Percentiles rank a stretch among this genome's conserved stretches.
These are phyloP conservation scores for Scopulariopsis brevicaulis DNA, from an alignment of 2,329 filamentous ascomycete genomes.

Conservation along the genomic window DNA sequence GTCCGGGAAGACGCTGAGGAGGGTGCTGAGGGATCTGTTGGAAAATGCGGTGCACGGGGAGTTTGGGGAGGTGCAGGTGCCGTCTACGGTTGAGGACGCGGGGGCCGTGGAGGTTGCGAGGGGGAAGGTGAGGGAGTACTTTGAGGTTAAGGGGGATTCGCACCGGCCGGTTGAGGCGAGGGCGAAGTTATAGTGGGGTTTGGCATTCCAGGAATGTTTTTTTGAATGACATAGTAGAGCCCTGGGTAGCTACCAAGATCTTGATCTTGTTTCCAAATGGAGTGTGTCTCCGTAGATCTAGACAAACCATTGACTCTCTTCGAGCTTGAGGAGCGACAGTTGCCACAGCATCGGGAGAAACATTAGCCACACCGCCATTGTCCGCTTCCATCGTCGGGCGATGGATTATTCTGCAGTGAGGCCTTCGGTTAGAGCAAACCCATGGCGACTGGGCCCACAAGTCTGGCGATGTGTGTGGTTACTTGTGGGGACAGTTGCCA, in stretches of 20 bases:
- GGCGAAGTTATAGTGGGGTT: slow-evolving; percentile 32
- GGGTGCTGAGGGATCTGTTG: slow-evolving; percentile 71
- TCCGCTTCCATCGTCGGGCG: no score
- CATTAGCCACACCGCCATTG: no score
- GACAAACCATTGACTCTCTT: no score
- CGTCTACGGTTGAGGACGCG: slow-evolving; percentile 76
- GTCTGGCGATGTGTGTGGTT: background rate
- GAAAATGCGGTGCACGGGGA: slow-evolving; percentile 71
- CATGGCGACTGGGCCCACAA: no score
- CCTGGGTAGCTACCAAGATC: no score
- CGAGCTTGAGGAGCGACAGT: no score
- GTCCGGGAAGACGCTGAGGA: slow-evolving; percentile 79
- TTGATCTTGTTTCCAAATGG: no score
- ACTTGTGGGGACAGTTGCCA: background rate
- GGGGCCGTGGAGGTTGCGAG: slow-evolving; percentile 65
- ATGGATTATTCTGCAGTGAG: no score
- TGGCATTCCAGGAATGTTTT: background rate
- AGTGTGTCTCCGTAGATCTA: no score
- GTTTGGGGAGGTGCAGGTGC: slow-evolving; percentile 61
- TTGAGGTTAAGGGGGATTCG: slow-evolving; percentile 34
- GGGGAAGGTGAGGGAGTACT: slow-evolving; percentile 64
- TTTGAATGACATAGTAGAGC: no score
- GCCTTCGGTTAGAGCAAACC: no score
- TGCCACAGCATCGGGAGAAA: no score
- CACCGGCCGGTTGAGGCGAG: slow-evolving; percentile 34